These are phyloP conservation scores for Ajuga chamaepitys DNA, from an alignment of 257 asterid species.

Conservation along the genomic window DNA sequence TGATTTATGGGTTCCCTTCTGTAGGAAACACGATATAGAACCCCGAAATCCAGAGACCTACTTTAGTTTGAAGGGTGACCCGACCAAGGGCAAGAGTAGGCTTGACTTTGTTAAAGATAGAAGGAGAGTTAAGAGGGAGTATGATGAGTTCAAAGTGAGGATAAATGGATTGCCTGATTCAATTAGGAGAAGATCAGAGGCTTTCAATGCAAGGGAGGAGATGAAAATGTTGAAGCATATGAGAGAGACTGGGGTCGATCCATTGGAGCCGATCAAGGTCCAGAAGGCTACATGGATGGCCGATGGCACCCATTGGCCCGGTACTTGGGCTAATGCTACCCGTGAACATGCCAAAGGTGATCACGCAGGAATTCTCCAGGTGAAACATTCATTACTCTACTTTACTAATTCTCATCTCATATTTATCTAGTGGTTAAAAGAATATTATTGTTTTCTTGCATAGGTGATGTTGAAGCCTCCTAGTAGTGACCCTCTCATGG, in stretches of 20 bases:
- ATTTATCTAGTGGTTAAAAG: too few species aligned
- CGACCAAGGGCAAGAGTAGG: constrained; percentile 42
- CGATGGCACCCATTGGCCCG: constrained; percentile 74
- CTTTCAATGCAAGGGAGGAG: constrained; percentile 54
- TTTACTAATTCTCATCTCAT: too few species aligned
- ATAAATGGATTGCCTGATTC: constrained; percentile 47
- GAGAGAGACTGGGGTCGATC: constrained; percentile 40
- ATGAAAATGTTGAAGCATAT: constrained; percentile 42
- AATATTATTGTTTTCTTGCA: neutral
- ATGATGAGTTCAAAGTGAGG: constrained; percentile 57
- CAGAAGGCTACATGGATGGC: constrained; percentile 71
- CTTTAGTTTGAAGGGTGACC: constrained; percentile 41
- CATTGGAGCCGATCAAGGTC: constrained; percentile 39
- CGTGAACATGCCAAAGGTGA: constrained; percentile 57
- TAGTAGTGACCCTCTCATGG: constrained; percentile 37
- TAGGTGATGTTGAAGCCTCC: constrained; percentile 66
- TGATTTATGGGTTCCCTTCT: constrained; percentile 58
- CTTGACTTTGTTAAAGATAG: constrained; percentile 52
- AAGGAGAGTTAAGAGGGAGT: constrained; percentile 48
- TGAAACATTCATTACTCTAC: neutral
- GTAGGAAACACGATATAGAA: constrained; percentile 51
- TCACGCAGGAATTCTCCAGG: constrained; percentile 58
- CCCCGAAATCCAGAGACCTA: constrained; percentile 56
- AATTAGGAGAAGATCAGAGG: constrained; percentile 49
- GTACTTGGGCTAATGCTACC: constrained; percentile 37